phyloP scores from a whole-genome alignment of 2,329 filamentous ascomycete genomes.

The Myrmaecium sp. region DNA sequence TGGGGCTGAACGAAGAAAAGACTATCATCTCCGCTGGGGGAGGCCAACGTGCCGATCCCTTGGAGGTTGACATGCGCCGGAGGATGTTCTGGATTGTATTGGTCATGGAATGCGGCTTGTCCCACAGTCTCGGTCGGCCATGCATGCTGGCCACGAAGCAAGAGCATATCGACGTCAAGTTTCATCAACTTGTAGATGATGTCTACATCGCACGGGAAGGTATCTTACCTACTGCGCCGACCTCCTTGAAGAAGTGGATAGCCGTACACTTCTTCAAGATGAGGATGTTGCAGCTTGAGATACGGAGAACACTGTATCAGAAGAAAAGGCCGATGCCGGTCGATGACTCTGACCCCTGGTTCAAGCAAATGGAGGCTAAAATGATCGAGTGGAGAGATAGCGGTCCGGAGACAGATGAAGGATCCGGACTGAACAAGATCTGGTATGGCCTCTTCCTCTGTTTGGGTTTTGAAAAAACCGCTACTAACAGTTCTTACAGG shows the following conservation, averaged over 20 bases:
- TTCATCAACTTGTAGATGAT: conserved; percentile 71
- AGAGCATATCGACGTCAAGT: conserved; percentile 71
- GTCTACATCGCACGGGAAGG: conserved; percentile 64
- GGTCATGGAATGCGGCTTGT: conserved; percentile 75
- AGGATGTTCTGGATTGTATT: conserved; percentile 76
- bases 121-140: conserved; percentile 75
- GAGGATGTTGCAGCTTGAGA: conserved; percentile 74
- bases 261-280: conserved; percentile 90
- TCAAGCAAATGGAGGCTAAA: conserved; percentile 59
- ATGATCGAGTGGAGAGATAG: conserved; percentile 64
- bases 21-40: conserved; percentile 53
- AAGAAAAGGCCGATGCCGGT: conserved; percentile 61
- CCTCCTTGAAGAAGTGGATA: conserved; percentile 69
- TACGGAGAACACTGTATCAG: conserved; percentile 71
- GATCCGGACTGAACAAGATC: conserved; percentile 55
- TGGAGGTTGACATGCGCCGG: conserved; percentile 78
- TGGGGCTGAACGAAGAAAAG: conserved; percentile 76
- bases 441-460: conserved; percentile 44
- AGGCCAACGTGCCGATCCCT: conserved; percentile 44
- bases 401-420: conserved; percentile 54
- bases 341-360: conserved; percentile 77
- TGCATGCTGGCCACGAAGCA: conserved; percentile 68
- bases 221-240: conserved; percentile 50
- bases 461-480: conserved; percentile 3
- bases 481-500: conserved; percentile 20